Evolutionary conservation across 352 stramenopile genomes (phyloP).

Genomic region (Globisporangium recalcitrans): DNA sequence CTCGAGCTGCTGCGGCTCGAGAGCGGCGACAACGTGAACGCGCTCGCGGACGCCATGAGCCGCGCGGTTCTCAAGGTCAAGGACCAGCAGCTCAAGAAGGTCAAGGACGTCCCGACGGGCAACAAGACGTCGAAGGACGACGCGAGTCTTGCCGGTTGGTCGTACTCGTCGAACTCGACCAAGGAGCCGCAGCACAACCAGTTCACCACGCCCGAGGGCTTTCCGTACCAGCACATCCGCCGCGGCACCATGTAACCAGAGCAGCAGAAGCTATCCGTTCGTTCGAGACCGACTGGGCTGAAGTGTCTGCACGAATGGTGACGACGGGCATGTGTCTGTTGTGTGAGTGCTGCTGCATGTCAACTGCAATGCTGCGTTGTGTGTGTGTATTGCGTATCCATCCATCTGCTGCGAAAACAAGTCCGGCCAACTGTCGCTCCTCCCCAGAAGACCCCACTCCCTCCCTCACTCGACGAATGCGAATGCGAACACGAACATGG

Average conservation of each 20-base stretch:
- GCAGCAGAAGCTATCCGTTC: no score
- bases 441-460: background rate
- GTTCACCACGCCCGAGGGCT: constrained; percentile 41
- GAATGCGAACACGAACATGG: background rate
- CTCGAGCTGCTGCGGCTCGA: constrained; percentile 50
- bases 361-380: background rate
- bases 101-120: constrained; percentile 20
- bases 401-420: no score
- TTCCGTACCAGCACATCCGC: constrained; percentile 68
- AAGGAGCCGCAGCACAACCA: constrained; percentile 19
- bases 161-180: constrained; percentile 25
- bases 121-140: constrained; percentile 60
- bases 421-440: no score
- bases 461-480: background rate
- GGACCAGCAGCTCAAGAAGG: constrained; percentile 52
- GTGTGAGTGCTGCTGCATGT: background rate
- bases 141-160: constrained; percentile 39
- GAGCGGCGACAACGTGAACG: constrained; percentile 55
- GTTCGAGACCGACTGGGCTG: background rate
- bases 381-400: background rate
- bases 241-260: constrained; percentile 77
- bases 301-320: background rate
- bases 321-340: background rate
- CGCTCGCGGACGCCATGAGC: constrained; percentile 49
- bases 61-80: constrained; percentile 43